Conservation (phyloP, 768 basidiomycete genomes). For the Rhizopogon salebrosus region DNA sequence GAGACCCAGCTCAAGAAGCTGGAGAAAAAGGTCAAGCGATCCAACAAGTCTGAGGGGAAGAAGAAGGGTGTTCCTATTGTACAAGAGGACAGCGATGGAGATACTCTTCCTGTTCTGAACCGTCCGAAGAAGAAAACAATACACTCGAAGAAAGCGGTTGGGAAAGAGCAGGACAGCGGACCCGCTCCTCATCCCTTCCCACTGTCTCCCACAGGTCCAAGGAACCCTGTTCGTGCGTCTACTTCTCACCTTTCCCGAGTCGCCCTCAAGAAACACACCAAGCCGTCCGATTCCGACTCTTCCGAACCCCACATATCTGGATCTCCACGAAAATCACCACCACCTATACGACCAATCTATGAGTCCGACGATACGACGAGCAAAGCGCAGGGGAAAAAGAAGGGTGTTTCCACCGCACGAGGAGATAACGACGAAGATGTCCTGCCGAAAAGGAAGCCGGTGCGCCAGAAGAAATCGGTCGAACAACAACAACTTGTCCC, state of each 20-base stretch:
- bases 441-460: not conserved
- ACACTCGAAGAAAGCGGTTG: not conserved
- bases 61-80: slow-evolving; percentile 14
- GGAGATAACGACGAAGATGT: not conserved
- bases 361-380: slow-evolving; percentile 23
- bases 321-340: not conserved
- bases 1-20: slow-evolving; percentile 41
- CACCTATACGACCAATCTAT: slow-evolving; percentile 8
- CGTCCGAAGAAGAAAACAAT: not conserved
- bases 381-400: slow-evolving; percentile 15
- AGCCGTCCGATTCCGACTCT: slow-evolving; percentile 18
- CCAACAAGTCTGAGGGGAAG: slow-evolving; percentile 26
- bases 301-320: slow-evolving; percentile 21
- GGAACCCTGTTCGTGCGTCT: not conserved
- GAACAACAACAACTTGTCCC: not conserved
- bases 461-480: not conserved
- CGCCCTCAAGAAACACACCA: not conserved
- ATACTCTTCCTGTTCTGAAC: not conserved
- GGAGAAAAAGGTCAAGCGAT: slow-evolving; percentile 38
- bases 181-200: not conserved
- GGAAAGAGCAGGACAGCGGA: not conserved
- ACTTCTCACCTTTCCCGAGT: not conserved
- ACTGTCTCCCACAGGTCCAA: not conserved
- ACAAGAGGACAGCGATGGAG: slow-evolving; percentile 5
- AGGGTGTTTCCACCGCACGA: not conserved